phyloP scores from a whole-genome alignment of 176 grass and related monocot species.

The Zoysia japonica region DNA sequence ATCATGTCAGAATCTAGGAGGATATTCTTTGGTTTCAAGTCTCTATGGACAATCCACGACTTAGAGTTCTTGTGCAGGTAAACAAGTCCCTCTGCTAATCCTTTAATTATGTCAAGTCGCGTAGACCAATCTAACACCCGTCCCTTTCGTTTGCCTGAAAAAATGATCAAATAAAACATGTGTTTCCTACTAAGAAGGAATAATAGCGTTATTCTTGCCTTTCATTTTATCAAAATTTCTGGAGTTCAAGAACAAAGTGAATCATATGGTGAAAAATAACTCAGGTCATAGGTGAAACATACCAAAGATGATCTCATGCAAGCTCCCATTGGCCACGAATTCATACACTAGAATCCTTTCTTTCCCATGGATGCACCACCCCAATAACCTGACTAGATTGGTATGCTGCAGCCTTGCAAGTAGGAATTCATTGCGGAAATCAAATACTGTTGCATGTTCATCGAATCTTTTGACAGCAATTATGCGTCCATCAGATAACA shows the following conservation, averaged over 20 bases:
- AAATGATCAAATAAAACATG: neutral
- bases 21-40: slow-evolving; percentile 45
- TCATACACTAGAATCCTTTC: slow-evolving; percentile 44
- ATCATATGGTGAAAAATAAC: neutral
- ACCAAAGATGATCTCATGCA: slow-evolving; percentile 27
- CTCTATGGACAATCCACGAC: slow-evolving; percentile 45
- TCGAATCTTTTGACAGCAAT: slow-evolving; percentile 47
- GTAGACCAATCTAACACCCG: slow-evolving; percentile 30
- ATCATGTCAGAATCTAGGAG: slow-evolving; percentile 44
- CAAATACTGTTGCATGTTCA: slow-evolving; percentile 29
- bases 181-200: slow-evolving; percentile 1
- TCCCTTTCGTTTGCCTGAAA: neutral
- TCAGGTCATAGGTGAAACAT: neutral
- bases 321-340: slow-evolving; percentile 13
- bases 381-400: slow-evolving; percentile 38
- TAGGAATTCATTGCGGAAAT: slow-evolving; percentile 38
- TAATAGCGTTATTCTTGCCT: neutral
- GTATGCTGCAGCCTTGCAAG: slow-evolving; percentile 40
- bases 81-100: slow-evolving; percentile 46
- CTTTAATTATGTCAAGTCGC: slow-evolving; percentile 49
- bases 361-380: slow-evolving; percentile 45
- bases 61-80: slow-evolving; percentile 49
- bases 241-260: neutral
- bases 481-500: slow-evolving; percentile 17
- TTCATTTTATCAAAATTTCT: neutral